Conservation (phyloP, 2,329 filamentous ascomycete species). For the Hymenoscyphus linearis region DNA sequence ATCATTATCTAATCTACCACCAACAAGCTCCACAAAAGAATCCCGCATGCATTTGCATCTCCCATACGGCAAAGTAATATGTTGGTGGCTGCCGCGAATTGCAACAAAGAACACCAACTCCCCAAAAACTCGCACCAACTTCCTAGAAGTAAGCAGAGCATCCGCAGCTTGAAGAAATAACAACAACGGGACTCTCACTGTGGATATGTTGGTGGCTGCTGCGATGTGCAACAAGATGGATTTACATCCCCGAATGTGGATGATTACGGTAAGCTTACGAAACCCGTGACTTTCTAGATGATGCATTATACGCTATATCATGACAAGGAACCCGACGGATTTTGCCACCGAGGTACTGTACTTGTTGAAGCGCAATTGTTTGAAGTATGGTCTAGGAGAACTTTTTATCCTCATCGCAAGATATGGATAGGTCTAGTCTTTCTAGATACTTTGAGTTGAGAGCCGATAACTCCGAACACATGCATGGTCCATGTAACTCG, state of each 20-base stretch:
- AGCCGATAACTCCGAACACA: not conserved
- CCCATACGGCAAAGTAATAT: not conserved
- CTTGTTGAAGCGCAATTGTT: not conserved
- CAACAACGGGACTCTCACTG: not conserved
- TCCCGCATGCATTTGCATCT: not conserved
- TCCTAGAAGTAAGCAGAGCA: not conserved
- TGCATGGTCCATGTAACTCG: not conserved
- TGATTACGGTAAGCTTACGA: not conserved
- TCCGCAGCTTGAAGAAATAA: not conserved
- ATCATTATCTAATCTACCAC: not conserved
- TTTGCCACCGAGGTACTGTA: not conserved
- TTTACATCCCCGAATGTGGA: not conserved
- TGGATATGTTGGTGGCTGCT: not conserved
- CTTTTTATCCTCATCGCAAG: not conserved
- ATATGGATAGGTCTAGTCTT: not conserved
- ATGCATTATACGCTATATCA: not conserved
- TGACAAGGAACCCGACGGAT: not conserved
- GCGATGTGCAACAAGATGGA: not conserved
- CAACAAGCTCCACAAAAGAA: not conserved
- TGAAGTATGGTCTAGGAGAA: not conserved
- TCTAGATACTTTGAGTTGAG: not conserved
- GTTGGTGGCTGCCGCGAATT: not conserved
- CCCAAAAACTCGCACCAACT: not conserved
- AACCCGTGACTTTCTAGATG: not conserved
- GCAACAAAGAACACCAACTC: not conserved